These are phyloP conservation scores for Mycosphaerella sp. DNA, from an alignment of 2,329 filamentous ascomycete genomes.

Conservation along the genomic window DNA sequence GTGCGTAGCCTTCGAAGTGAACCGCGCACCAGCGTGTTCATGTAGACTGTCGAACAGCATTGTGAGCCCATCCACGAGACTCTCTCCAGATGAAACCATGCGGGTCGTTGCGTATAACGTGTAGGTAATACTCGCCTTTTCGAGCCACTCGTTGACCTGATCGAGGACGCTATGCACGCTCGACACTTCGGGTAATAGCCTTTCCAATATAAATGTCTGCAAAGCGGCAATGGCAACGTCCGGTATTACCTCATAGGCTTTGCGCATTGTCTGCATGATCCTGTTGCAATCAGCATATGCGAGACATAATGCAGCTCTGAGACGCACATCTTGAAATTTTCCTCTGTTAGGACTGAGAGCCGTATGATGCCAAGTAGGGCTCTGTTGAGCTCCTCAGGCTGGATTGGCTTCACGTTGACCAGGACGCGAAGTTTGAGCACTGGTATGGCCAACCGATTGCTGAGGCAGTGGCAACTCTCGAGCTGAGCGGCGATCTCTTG, in stretches of 20 bases:
- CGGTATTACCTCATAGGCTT: constrained; percentile 45
- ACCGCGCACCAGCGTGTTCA: constrained; percentile 39
- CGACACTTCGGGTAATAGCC: constrained; percentile 45
- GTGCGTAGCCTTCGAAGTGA: constrained; percentile 57
- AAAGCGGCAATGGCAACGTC: constrained; percentile 38
- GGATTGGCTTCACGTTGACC: constrained; percentile 36
- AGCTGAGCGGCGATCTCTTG: constrained; percentile 54
- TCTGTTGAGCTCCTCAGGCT: constrained; percentile 39
- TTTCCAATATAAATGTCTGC: constrained; percentile 56
- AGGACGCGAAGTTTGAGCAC: constrained; percentile 64
- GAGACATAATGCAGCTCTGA: neutral
- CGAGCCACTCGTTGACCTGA: constrained; percentile 54
- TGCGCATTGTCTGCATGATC: constrained; percentile 61
- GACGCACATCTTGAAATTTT: constrained; percentile 54
- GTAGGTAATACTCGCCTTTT: constrained; percentile 61
- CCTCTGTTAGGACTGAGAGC: constrained; percentile 53
- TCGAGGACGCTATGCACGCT: neutral
- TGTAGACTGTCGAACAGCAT: constrained; percentile 45
- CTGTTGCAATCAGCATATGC: constrained; percentile 23
- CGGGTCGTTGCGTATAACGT: constrained; percentile 57
- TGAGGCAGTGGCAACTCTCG: constrained; percentile 53
- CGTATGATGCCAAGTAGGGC: constrained; percentile 58
- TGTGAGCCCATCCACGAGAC: constrained; percentile 35
- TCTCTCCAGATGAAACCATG: constrained; percentile 23
- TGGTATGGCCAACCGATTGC: constrained; percentile 56